Conservation (phyloP, 352 stramenopile genomes). For the Globisporangium apiculatum region DNA sequence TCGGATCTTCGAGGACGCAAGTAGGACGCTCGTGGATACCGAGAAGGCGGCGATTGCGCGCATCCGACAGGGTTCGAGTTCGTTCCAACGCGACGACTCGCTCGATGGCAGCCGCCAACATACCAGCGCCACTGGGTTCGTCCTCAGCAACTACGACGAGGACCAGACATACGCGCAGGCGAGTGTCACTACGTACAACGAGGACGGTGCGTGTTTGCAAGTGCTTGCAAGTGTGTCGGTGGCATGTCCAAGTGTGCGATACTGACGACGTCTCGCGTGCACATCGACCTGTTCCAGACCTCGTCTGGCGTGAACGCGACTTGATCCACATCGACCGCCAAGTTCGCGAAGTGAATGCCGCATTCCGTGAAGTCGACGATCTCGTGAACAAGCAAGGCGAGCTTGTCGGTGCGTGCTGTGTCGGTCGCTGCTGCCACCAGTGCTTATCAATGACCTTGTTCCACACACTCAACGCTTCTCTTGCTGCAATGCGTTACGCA, state of each 20-base stretch:
- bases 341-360: constrained; percentile 55
- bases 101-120: constrained; percentile 14
- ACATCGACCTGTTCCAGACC: constrained; percentile 20
- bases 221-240: background rate
- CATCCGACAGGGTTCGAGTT: constrained; percentile 42
- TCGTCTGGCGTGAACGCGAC: constrained; percentile 53
- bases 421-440: too few species aligned
- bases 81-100: constrained; percentile 36
- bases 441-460: too few species aligned
- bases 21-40: constrained; percentile 32
- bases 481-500: constrained; percentile 1
- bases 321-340: constrained; percentile 70
- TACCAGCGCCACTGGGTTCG: constrained; percentile 7
- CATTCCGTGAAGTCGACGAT: constrained; percentile 9
- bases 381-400: constrained; percentile 59
- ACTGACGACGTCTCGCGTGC: constrained; percentile 26
- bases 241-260: constrained; percentile 30
- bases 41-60: constrained; percentile 41
- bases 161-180: constrained; percentile 59
- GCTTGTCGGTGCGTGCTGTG: constrained; percentile 36
- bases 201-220: constrained; percentile 47
- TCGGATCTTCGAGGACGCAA: constrained; percentile 49
- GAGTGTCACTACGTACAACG: constrained; percentile 53
- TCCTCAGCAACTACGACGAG: constrained; percentile 51
- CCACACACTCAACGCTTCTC: too few species aligned